These are phyloP conservation scores for Gastrolobium bilobum DNA, from an alignment of 306 rosid species.

Conservation along the genomic window DNA sequence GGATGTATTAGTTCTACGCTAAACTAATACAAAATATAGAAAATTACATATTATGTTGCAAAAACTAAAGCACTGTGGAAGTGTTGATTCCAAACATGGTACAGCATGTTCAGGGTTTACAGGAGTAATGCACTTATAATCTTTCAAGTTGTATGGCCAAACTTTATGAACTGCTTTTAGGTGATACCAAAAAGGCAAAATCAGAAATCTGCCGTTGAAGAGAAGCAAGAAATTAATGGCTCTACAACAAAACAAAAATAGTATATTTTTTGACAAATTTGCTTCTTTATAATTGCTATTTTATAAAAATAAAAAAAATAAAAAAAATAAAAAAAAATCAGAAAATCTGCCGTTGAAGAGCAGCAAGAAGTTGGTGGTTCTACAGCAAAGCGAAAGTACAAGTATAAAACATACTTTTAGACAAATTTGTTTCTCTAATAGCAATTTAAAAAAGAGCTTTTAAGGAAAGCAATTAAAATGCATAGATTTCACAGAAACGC, in stretches of 20 bases:
- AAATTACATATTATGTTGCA: not conserved
- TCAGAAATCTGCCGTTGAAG: too few relatives aligned
- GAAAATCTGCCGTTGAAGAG: not conserved
- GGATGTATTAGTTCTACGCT: slow-evolving; percentile 22
- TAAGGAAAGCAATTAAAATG: not conserved
- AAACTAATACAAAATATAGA: not conserved
- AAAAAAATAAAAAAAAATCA: too few relatives aligned
- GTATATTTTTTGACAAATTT: too few relatives aligned
- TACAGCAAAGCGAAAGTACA: not conserved
- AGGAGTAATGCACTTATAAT: not conserved
- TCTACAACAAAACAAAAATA: too few relatives aligned
- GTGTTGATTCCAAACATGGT: not conserved
- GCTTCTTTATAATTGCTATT: not conserved
- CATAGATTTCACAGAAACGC: not conserved
- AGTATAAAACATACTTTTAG: not conserved
- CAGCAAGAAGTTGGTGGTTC: not conserved
- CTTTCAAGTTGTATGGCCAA: slow-evolving; percentile 8
- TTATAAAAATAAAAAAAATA: too few relatives aligned
- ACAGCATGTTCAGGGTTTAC: not conserved
- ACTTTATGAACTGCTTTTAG: not conserved
- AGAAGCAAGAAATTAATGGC: too few relatives aligned
- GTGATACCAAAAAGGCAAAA: slow-evolving; percentile 8
- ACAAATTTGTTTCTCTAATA: not conserved
- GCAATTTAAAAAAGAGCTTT: not conserved
- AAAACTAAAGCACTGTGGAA: slow-evolving; percentile 17